Evolutionary conservation across 2,329 filamentous ascomycete genomes (phyloP), one percentile per base, ranked within the genome.

Genomic region (Pseudogymnoascus sp.): DNA sequence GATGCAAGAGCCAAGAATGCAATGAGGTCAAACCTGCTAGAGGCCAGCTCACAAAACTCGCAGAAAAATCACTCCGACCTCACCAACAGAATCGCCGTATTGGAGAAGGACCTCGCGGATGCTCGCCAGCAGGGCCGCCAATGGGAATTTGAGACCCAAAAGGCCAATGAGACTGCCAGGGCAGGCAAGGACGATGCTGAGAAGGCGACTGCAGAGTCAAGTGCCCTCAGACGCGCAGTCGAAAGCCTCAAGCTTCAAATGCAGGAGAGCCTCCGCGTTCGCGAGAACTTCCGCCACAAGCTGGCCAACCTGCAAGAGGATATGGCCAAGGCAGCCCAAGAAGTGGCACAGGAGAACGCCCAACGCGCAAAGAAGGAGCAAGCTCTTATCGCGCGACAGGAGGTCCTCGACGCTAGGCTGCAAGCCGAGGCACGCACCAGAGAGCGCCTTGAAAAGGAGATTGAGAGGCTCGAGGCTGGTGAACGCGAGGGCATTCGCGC

Each of bases 301-400:
- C 89, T 97, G 70, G 85, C 93, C 68, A 86, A 86, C 64, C 79
- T 99, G 39, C 92, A 97, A 74, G 84, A 91, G 66, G 91, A 97
- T 68, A 93, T 97, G 88, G 83, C 86, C 33, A 80, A 80, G 62
- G 90, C 91, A 59, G 87, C 90, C 61, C 85, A 85, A 55, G 88
- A 96, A 65, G 86, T 97, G 65, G 86, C 89, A 21, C 86, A 90
- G 69, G 92, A 97, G 72, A 93, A 92, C 72, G 85, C 88, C 31
- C 81, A 83, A 37, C 92, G 89, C 76, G 85, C 86, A 69, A 89
- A 89, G 76, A 88, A 88, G 72, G 90, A 95, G 72, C 86, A 90
- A 68, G 87, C 91, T 63, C 84, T 90, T 67, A 80, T 92, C 67
- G 91, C 90, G 65, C 81, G 91, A 66, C 90, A 91, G 68, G 88